Evolutionary conservation across 2,329 filamentous ascomycete genomes (phyloP), one percentile per base, ranked within the genome.

Genomic region (Colletotrichum truncatum): DNA sequence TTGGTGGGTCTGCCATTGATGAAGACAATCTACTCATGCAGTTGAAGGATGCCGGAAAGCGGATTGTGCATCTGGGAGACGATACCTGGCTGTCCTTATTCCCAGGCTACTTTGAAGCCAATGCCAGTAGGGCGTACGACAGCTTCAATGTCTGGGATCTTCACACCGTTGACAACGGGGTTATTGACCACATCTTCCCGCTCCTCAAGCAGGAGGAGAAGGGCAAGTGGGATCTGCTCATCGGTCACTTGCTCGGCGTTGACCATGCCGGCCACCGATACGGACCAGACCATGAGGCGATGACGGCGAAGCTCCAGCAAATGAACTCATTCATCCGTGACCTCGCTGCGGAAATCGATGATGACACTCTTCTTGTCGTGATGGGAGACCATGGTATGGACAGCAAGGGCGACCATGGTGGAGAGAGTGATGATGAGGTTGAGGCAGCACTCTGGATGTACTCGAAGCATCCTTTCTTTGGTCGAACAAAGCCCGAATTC

Each of bases 321-420:
- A 99, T 99, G 95, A 89, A 99, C 72, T 80, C 76, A 1, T 90
- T 97, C 28, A 84, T 98, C 63, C 87, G 89, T 43, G 85, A 91
- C 25, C 83, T 98, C 57, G 89, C 92, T 3, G 82, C 86, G 1
- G 82, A 82, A 4, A 82, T 99, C 16, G 95, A 97, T 71, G 91
- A 98, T 56, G 82, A 93, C 59, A 99, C 96, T 0, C 82, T 99
- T 21, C 82, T 99, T 34, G 89, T 99, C 18, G 92, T 99, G 12
- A 97, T 99, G 93, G 96, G 96, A n/a, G 96, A 99, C 75, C 96
- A 99, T 74, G 96, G 96, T 10, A 99, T 99, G 96, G 96, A 99
- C 77, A 84, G 87, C 66, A 98, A 99, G 80, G 96, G 96, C 16
- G 96, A 99, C 70, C 96, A 99, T 74, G 96, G 96, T n/a, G 96